Evolutionary conservation across 2,329 filamentous ascomycete species (phyloP), one percentile per base, ranked within the genome.

Genomic region (Exophiala xenobiotica): DNA sequence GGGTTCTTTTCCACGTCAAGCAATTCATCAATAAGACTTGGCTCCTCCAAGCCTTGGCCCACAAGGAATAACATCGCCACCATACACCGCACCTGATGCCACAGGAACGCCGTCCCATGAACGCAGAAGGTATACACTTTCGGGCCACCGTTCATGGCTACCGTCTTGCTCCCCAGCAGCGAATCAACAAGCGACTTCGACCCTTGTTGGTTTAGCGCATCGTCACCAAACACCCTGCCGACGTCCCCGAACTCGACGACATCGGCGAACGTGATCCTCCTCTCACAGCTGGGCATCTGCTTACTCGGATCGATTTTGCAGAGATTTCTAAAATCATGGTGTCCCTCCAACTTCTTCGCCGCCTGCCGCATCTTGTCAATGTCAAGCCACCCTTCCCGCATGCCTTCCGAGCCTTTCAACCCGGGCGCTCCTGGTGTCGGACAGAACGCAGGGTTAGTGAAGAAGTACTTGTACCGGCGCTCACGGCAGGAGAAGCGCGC

Each of bases 31-130:
- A 97, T 77, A 11, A 97, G 72, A 0, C 79, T 79, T 0, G 91
- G 87, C 22, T 76, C 67, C 68, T 99, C 93, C 12, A 95, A 80
- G 0, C 90, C 84, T 71, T 99, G 93, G 22, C 89, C 93, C 6
- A 97, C 84, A 8, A 93, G 76, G 74, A 99, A 97, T n/a, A 99
- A 75, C 5, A 97, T 77, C 12, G 86, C 82, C n/a, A 95, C 85
- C 82, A 99, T 91, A 73, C 92, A 89, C 19, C 93, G 85, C 61
- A 99, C 95, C 73, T 99, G 93, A 72, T 99, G 93, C 93, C 93
- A 99, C 40, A 99, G 74, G 70, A 99, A 99, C 1, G 91, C 93
- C 6, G 87, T 90, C 16, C 93, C 93, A 61, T 91, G 83, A 33
- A 99, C 83, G 51, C 86, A 85, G 70, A 99, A 95, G 56, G 86